phyloP scores from a whole-genome alignment of 352 stramenopile species.

The Globisporangium megalacanthum region DNA sequence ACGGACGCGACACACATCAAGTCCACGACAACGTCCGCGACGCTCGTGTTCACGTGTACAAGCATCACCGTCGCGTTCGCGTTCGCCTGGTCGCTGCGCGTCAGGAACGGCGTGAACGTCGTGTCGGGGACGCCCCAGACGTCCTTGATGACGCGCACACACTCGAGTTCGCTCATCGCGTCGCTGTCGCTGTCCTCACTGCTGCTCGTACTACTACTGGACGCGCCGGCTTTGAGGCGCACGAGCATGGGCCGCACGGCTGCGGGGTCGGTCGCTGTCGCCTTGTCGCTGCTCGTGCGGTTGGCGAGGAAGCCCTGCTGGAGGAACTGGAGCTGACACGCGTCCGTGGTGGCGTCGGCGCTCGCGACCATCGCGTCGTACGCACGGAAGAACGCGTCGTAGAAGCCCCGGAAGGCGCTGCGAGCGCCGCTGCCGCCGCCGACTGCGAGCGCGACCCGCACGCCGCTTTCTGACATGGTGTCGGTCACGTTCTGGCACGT shows the following conservation, averaged over 20 bases:
- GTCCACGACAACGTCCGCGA: slow-evolving; percentile 38
- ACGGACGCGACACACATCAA: slow-evolving; percentile 48
- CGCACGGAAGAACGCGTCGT: slow-evolving; percentile 44
- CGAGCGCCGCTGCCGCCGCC: slow-evolving; percentile 26
- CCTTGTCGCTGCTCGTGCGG: slow-evolving; percentile 20
- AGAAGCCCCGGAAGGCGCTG: slow-evolving; percentile 48
- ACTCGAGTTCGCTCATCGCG: slow-evolving; percentile 26
- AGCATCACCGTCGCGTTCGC: slow-evolving; percentile 47
- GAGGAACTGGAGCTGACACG: slow-evolving; percentile 63
- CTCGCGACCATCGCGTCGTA: slow-evolving; percentile 61
- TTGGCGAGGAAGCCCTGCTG: slow-evolving; percentile 48
- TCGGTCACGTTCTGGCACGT: slow-evolving; percentile 22
- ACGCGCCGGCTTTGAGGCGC: slow-evolving; percentile 24
- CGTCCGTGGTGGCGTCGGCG: slow-evolving; percentile 43
- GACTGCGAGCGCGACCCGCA: slow-evolving; percentile 38
- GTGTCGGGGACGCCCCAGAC: slow-evolving; percentile 42
- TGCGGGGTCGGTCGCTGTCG: slow-evolving; percentile 7
- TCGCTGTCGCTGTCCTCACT: background rate
- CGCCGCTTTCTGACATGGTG: slow-evolving; percentile 14
- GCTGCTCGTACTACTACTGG: background rate
- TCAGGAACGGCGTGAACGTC: slow-evolving; percentile 66
- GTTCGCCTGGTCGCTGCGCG: slow-evolving; percentile 38
- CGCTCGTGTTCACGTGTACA: slow-evolving; percentile 37
- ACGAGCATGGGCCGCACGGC: slow-evolving; percentile 46
- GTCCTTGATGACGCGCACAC: slow-evolving; percentile 31